Evolutionary conservation across 2,329 filamentous ascomycete species (phyloP), one percentile per base, ranked within the genome.

Genomic region (Aspergillus phoenicis): DNA sequence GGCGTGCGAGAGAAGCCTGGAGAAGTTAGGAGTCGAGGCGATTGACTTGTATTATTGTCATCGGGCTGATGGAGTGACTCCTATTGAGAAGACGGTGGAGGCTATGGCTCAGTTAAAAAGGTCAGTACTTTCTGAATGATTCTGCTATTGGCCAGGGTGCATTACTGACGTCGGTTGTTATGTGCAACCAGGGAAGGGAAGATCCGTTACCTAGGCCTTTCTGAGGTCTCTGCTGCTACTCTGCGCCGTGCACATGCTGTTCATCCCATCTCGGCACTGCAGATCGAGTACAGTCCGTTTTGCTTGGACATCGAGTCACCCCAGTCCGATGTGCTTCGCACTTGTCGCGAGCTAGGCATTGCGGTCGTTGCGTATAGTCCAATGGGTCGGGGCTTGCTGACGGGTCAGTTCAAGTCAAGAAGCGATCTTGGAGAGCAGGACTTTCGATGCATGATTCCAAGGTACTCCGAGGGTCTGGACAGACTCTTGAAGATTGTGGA

Each of bases 311-410:
- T 83, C 60, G 82, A 84, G 67, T 71, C 74, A 4, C 70, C 76
- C 0, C 71, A 78, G 43, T 81, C 79, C 0, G 70, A 80, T 24
- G 73, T 89, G 1, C 75, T 88, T 1, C 72, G 78, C 28, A 85
- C 85, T 0, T 83, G 80, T n/a, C 77, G 81, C 2, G 84, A 88
- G 68, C 81, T 89, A 2, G 86, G 85, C 1, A 76, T 86, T 2
- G 76, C 84, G 0, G 75, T 85, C 5, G 79, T 89, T 2, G 82
- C 84, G 2, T 88, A 86, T 73, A 82, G 81, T 15, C 87, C 87
- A 2, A 79, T 89, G 2, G 85, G 85, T 2, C 80, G 85, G 1
- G 86, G 87, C 8, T 73, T 89, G 61, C 68, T 89, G 24, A 82
- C 83, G 0, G 85, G 85, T 3, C 70, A 73, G 5, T 80, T 83